Evolutionary conservation across 2,329 filamentous ascomycete species (phyloP).

Genomic region (Salinomyces thailandicus): DNA sequence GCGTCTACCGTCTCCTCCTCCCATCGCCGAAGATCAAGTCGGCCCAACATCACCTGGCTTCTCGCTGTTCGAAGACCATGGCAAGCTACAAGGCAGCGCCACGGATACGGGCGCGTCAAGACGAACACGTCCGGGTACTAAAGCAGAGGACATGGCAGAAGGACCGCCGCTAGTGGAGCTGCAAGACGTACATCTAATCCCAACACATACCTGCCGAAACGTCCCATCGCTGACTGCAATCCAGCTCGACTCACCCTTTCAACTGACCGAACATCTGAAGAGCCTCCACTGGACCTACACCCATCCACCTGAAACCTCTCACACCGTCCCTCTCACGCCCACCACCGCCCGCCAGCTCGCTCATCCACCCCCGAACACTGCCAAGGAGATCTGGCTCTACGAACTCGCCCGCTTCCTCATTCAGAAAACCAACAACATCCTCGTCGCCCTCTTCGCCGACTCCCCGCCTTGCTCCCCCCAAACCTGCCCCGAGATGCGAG

Average conservation of each 20-base stretch:
- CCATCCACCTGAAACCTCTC: slow-evolving; percentile 56
- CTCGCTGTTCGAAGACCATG: slow-evolving; percentile 50
- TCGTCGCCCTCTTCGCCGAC: slow-evolving; percentile 88
- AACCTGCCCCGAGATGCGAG: slow-evolving; percentile 96
- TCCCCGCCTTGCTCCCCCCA: slow-evolving; percentile 74
- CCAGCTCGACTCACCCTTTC: slow-evolving; percentile 92
- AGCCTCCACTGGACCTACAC: slow-evolving; percentile 80
- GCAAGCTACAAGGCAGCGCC: slow-evolving; percentile 44
- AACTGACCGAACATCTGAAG: slow-evolving; percentile 93
- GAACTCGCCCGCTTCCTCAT: slow-evolving; percentile 95
- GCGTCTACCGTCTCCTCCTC: slow-evolving; percentile 86
- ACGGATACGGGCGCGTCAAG: slow-evolving; percentile 65
- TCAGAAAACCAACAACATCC: slow-evolving; percentile 83
- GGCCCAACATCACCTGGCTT: slow-evolving; percentile 65
- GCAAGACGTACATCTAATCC: slow-evolving; percentile 53
- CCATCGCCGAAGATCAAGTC: slow-evolving; percentile 88
- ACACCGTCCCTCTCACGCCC: slow-evolving; percentile 63
- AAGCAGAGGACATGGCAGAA: slow-evolving; percentile 81
- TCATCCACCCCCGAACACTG: slow-evolving; percentile 68
- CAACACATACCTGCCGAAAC: not conserved
- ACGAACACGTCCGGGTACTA: slow-evolving; percentile 85
- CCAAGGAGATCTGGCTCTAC: slow-evolving; percentile 89
- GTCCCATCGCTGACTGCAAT: not conserved
- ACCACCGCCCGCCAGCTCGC: slow-evolving; percentile 66
- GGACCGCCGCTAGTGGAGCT: slow-evolving; percentile 82